Evolutionary conservation across 306 rosid genomes (phyloP).

Genomic region (Lathyrus oleraceus): DNA sequence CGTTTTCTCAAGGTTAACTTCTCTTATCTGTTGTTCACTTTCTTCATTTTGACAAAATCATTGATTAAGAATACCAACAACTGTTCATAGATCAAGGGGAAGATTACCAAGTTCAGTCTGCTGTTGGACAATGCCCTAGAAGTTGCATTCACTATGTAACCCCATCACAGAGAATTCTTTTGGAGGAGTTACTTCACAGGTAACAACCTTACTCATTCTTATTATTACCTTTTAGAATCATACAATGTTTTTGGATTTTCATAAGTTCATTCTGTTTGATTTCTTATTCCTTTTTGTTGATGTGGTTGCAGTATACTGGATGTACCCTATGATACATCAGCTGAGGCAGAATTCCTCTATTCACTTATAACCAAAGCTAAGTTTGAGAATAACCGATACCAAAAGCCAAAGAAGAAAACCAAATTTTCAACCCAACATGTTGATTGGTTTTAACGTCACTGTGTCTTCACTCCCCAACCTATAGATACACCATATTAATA

Average conservation of each 20-base stretch:
- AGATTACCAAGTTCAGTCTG: constrained; percentile 79
- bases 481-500: too few species aligned
- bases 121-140: constrained; percentile 93
- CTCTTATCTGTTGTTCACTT: constrained; percentile 6
- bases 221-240: background rate
- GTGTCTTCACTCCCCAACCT: background rate
- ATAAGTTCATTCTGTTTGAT: constrained; percentile 8
- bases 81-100: constrained; percentile 59
- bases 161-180: constrained; percentile 79
- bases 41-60: constrained; percentile 16
- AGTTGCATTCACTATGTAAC: constrained; percentile 89
- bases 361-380: constrained; percentile 76
- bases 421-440: constrained; percentile 70
- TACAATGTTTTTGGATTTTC: background rate
- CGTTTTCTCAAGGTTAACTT: constrained; percentile 70
- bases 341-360: constrained; percentile 76
- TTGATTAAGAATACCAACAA: constrained; percentile 11
- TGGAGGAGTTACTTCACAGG: constrained; percentile 90
- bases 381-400: constrained; percentile 82
- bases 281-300: constrained; percentile 29
- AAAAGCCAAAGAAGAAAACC: constrained; percentile 75
- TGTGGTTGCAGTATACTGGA: constrained; percentile 56
- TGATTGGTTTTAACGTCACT: constrained; percentile 62
- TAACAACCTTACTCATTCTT: constrained; percentile 27
- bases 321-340: constrained; percentile 66